A percentile compares a stretch with the other conserved stretches of the same genome.
Conservation (phyloP, 2,329 filamentous ascomycete genomes). For the Raffaelea albimanens region DNA sequence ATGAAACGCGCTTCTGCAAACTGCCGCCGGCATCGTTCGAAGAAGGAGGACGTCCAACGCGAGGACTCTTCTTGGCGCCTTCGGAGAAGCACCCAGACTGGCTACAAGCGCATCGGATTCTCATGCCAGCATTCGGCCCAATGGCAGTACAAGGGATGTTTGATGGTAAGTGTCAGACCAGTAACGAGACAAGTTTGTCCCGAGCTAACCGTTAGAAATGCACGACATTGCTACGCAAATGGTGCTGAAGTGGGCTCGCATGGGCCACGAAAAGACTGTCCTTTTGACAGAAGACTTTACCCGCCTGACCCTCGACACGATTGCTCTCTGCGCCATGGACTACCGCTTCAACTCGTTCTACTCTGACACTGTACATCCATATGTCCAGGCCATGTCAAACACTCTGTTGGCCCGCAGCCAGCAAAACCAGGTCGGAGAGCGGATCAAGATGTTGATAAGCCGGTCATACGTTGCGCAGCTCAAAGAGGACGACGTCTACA, state of each 20-base stretch:
- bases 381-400: constrained; percentile 54
- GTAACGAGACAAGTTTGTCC: no score
- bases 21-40: constrained; percentile 7
- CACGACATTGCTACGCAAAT: constrained; percentile 58
- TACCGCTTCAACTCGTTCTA: constrained; percentile 54
- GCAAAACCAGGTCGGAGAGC: constrained; percentile 6
- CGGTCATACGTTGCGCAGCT: constrained; percentile 7
- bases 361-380: constrained; percentile 51
- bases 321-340: constrained; percentile 50
- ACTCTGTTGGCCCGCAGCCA: constrained; percentile 25
- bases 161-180: constrained; percentile 22
- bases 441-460: constrained; percentile 5
- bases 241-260: constrained; percentile 58
- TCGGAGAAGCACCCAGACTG: constrained; percentile 45
- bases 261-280: constrained; percentile 47
- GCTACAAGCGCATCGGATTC: constrained; percentile 55
- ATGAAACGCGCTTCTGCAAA: constrained; percentile 14
- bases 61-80: constrained; percentile 11
- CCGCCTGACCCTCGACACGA: constrained; percentile 50
- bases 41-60: background rate
- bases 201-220: constrained; percentile 39
- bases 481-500: constrained; percentile 6
- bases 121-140: constrained; percentile 63
- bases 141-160: constrained; percentile 61
- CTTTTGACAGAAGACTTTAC: constrained; percentile 55